Base-by-base conservation (phyloP, 2,329 filamentous ascomycete genomes). In the Chaetomium globosum region DNA sequence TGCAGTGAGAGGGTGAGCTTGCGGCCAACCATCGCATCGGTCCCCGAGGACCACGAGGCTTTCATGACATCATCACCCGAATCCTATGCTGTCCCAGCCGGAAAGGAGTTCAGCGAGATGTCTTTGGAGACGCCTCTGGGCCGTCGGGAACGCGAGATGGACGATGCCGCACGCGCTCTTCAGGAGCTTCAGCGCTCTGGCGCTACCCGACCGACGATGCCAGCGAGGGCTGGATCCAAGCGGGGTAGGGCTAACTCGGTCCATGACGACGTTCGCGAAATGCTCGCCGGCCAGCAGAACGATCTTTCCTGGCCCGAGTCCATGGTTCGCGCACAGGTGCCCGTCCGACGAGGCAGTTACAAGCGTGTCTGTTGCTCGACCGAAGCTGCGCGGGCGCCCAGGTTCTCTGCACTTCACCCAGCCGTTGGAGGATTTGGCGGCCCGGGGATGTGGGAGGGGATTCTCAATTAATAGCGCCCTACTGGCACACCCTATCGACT, bases 341-440 rank as follows among this genome's bases (percentile, higher is more conserved):
- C 77, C 66, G 75, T 75, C 64, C 80, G 76, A 36, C 77, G 81
- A 54, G 81, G 81, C 69, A 80, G 83, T 69, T 80, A 84, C 67
- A 91, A 91, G 79, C 84, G 88, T 71, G 81, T 89, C 46, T 89
- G 88, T 78, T 90, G 86, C 77, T 84, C 86, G 53, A 80, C 84
- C 16, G 86, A 89, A 74, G 85, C 82, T 62, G 79, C 80, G 23
- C 80, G 77, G 66, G 76, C 78, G 49, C 82, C 82, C 72, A 77
- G 78, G 67, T 79, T 81, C 66, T 76, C 80, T 52, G 75, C 78
- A 26, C 74, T 82, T 52, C 83, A 85, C 70, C 78, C 82, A 54
- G 80, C 80, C 51, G 78, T 83, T 64, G 82, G 80, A 65, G 83
- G 77, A 55, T 76, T 82, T 36, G 80, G 81, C 52, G 85, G 84